These are phyloP conservation scores for Lolium perenne DNA, from an alignment of 176 grass and related monocot species.

Conservation along the genomic window DNA sequence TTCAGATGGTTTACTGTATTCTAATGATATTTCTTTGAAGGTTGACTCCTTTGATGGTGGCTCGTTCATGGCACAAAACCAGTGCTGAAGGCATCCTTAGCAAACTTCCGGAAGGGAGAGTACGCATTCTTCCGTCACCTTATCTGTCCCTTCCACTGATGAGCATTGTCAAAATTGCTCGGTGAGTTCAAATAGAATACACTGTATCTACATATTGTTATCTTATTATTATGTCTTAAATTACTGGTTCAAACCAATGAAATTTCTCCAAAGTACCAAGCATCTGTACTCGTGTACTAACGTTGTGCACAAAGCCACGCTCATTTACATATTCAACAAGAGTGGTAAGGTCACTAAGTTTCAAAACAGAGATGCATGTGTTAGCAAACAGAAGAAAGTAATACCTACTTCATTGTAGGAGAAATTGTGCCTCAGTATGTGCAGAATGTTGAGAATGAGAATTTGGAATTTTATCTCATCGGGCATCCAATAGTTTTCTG, in stretches of 20 bases:
- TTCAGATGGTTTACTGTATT: conserved; percentile 34
- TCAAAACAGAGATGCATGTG: not conserved
- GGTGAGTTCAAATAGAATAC: conserved; percentile 61
- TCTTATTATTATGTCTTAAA: not conserved
- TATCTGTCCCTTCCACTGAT: conserved; percentile 88
- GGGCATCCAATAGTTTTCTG: not conserved
- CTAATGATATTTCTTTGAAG: conserved; percentile 50
- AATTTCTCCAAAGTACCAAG: conserved; percentile 18
- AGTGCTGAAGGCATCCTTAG: conserved; percentile 73
- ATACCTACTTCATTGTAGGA: not conserved
- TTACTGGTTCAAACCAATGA: not conserved
- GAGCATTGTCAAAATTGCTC: conserved; percentile 96
- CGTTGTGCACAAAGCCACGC: not conserved
- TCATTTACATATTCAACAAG: not conserved
- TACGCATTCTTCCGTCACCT: conserved; percentile 70
- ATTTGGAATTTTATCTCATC: not conserved
- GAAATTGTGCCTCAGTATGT: not conserved
- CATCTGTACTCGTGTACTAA: not conserved
- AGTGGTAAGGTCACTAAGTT: not conserved
- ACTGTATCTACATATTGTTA: conserved; percentile 26
- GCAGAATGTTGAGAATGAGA: conserved; percentile 28
- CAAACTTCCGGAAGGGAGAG: conserved; percentile 63
- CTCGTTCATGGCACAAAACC: conserved; percentile 91
- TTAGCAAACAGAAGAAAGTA: not conserved
- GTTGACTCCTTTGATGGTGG: conserved; percentile 90